A percentile compares a stretch with the other conserved stretches of the same genome.
phyloP scores from a whole-genome alignment of 306 rosid genomes.

The Cucurbita ficifolia region DNA sequence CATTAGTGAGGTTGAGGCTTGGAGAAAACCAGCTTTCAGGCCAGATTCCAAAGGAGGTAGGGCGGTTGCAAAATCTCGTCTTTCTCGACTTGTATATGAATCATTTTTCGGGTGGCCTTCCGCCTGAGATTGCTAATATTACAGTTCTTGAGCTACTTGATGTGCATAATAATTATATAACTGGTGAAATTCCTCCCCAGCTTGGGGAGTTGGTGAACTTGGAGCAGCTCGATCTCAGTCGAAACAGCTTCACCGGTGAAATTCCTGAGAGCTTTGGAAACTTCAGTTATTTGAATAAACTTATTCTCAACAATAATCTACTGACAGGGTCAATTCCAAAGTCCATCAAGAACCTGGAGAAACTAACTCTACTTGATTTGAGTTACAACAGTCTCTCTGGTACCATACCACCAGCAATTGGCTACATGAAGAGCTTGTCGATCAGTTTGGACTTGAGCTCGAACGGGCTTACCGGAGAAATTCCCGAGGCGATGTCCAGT shows the following conservation, averaged over 20 bases:
- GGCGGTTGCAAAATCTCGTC: conserved; percentile 72
- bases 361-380: conserved; percentile 77
- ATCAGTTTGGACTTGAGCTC: conserved; percentile 81
- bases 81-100: conserved; percentile 91
- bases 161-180: conserved; percentile 63
- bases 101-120: conserved; percentile 64
- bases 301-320: conserved; percentile 66
- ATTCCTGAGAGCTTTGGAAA: conserved; percentile 84
- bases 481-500: conserved; percentile 52
- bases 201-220: conserved; percentile 73
- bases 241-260: conserved; percentile 61
- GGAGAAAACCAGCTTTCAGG: conserved; percentile 94
- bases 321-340: conserved; percentile 64
- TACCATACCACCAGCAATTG: conserved; percentile 54
- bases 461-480: conserved; percentile 57
- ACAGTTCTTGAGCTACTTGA: conserved; percentile 85
- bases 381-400: conserved; percentile 76
- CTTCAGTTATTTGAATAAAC: conserved; percentile 81
- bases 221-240: conserved; percentile 92
- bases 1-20: conserved; percentile 73
- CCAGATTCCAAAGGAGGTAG: conserved; percentile 73
- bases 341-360: conserved; percentile 55
- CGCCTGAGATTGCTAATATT: conserved; percentile 65
- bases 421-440: conserved; percentile 70
- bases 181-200: conserved; percentile 59